phyloP scores from a whole-genome alignment of 2,329 filamentous ascomycete species.

The Ceratocystis lukuohia region DNA sequence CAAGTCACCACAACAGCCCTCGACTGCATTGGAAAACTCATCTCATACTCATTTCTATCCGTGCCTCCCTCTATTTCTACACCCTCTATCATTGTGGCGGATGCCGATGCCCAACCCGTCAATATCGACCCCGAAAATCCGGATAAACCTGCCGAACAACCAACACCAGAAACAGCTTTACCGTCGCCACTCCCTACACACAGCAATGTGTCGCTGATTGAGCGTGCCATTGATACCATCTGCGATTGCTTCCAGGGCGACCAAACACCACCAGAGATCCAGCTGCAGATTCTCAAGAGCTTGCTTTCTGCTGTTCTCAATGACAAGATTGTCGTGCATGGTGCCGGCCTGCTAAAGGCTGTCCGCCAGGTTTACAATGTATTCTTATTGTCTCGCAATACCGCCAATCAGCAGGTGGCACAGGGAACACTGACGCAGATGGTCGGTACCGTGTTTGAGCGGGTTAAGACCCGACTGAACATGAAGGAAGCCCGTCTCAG shows the following conservation, averaged over 20 bases:
- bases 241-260: slow-evolving; percentile 99
- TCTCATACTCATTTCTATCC: slow-evolving; percentile 97
- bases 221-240: slow-evolving; percentile 96
- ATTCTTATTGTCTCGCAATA: slow-evolving; percentile 87
- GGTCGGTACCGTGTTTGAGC: slow-evolving; percentile 95
- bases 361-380: slow-evolving; percentile 98
- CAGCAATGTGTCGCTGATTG: slow-evolving; percentile 60
- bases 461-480: slow-evolving; percentile 73
- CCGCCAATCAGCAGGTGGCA: slow-evolving; percentile 88
- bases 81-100: background rate
- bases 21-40: slow-evolving; percentile 97
- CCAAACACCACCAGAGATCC: slow-evolving; percentile 78
- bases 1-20: slow-evolving; percentile 78
- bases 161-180: slow-evolving; percentile 27
- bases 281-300: slow-evolving; percentile 97
- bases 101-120: slow-evolving; percentile 7
- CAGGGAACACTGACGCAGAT: slow-evolving; percentile 96
- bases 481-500: slow-evolving; percentile 69
- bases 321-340: slow-evolving; percentile 97
- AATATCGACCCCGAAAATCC: background rate
- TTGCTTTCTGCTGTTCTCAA: slow-evolving; percentile 89
- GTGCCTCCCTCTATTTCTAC: slow-evolving; percentile 28
- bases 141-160: slow-evolving; percentile 29
- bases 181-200: slow-evolving; percentile 23
- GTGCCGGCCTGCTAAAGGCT: slow-evolving; percentile 86